Evolutionary conservation across 2,329 filamentous ascomycete genomes (phyloP), one percentile per base, ranked within the genome.

Genomic region (Alternaria consortialis): DNA sequence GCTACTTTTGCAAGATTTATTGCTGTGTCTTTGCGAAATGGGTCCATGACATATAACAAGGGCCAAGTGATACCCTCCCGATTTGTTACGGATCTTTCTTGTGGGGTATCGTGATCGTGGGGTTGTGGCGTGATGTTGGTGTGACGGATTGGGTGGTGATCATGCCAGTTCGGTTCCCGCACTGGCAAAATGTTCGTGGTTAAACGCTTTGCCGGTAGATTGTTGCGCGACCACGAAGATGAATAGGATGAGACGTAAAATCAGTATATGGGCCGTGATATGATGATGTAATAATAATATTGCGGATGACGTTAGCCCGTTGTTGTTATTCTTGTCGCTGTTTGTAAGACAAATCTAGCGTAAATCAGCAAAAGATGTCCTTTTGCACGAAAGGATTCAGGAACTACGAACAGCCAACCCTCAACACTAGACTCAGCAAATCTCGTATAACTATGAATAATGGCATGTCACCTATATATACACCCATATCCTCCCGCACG

Each of bases 41-140:
- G 68, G 53, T 69, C 68, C 74, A 72, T 73, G 44, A 42, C 53
- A 51, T 61, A 39, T 52, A 58, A 56, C 59, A 44, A 50, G 9
- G 55, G 25, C 32, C 25, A 50, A 46, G 13, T 7, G 13, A 27
- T 2, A 15, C 3, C 1, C 27, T 53, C 20, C 25, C 52, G 32
- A 37, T 4, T 29, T 46, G 42, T 54, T n/a, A 31, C 17, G 20
- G 1, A 3, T 13, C 20, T 12, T 2, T 37, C 5, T 57, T 64
- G 59, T 67, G 62, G 62, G 44, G 62, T 67, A 66, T 63, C 62
- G 62, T 69, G 63, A 64, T 60, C 63, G 64, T 69, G 59, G 54
- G 17, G 29, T 64, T 64, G 70, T 75, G 73, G 71, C 71, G 73
- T 75, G 73, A 75, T 72, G 64, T 58, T 74, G 66, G 69, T 67